phyloP scores from a whole-genome alignment of 805 yeast genomes.

The Kodamaea leandrae region DNA sequence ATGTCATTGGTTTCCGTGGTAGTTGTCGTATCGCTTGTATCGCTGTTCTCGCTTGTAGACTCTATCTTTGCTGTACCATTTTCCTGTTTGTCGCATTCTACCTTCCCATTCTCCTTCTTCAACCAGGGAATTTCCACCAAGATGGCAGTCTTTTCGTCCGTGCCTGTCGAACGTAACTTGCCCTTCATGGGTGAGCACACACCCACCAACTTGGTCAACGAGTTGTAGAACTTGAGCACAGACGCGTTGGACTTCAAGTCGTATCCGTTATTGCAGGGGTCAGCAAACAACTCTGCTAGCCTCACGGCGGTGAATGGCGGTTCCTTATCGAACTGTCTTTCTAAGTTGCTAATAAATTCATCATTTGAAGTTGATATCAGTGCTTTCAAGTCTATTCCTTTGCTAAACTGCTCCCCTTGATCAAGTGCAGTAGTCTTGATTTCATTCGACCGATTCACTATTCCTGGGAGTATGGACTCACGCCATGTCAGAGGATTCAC shows the following conservation, averaged over 20 bases:
- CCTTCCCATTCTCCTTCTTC: constrained; percentile 10
- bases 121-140: constrained; percentile 33
- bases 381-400: constrained; percentile 12
- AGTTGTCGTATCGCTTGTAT: neutral
- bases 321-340: constrained; percentile 23
- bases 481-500: neutral
- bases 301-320: constrained; percentile 52
- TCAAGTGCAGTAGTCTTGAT: neutral
- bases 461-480: neutral
- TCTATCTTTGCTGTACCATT: neutral
- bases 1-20: neutral
- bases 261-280: constrained; percentile 37
- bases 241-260: constrained; percentile 26
- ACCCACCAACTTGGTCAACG: constrained; percentile 31
- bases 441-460: neutral
- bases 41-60: neutral
- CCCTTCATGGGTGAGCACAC: constrained; percentile 31
- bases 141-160: constrained; percentile 15
- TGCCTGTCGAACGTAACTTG: constrained; percentile 15
- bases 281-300: constrained; percentile 45
- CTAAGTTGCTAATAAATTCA: constrained; percentile 36
- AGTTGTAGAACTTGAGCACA: constrained; percentile 43
- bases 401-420: constrained; percentile 5
- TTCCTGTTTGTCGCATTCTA: neutral
- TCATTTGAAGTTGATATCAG: constrained; percentile 6